phyloP scores from a whole-genome alignment of 306 rosid species.

The Dryas drummondii region DNA sequence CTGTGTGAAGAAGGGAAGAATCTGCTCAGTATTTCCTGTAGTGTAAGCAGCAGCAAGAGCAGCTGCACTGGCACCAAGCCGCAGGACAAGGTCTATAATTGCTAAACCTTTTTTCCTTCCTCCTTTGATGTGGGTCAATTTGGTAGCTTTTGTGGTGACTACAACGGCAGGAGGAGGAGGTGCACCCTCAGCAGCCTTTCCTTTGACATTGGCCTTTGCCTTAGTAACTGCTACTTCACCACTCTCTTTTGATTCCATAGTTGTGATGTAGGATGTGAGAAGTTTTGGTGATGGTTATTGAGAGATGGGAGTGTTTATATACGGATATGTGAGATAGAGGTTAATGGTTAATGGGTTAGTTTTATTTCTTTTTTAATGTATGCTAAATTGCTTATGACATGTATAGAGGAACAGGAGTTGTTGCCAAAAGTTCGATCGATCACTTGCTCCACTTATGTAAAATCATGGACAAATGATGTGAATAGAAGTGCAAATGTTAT shows the following conservation, averaged over 20 bases:
- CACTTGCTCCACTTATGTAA: slow-evolving; percentile 5
- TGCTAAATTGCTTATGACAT: background rate
- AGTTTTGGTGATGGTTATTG: background rate
- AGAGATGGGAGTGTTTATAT: background rate
- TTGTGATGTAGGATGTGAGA: background rate
- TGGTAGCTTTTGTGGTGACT: slow-evolving; percentile 39
- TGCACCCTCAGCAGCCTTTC: too few species aligned
- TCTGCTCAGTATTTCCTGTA: slow-evolving; percentile 45
- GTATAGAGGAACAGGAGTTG: slow-evolving; percentile 18
- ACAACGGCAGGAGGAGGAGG: too few species aligned
- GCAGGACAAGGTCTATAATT: slow-evolving; percentile 45
- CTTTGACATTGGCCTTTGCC: slow-evolving; percentile 45
- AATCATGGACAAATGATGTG: background rate
- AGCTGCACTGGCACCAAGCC: slow-evolving; percentile 48
- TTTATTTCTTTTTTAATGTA: slow-evolving; percentile 4
- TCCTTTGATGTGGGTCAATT: slow-evolving; percentile 6
- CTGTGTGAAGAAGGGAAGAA: slow-evolving; percentile 73
- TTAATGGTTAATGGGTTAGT: slow-evolving; percentile 27
- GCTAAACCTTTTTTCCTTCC: slow-evolving; percentile 50
- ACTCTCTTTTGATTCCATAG: slow-evolving; percentile 34
- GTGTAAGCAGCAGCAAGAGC: slow-evolving; percentile 44
- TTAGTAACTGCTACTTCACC: slow-evolving; percentile 25
- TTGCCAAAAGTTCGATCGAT: slow-evolving; percentile 2
- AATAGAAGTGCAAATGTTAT: background rate
- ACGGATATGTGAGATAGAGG: background rate